These are phyloP conservation scores for Cryptococcus floricola DNA, from an alignment of 1,284 basidiomycete genomes.

Conservation along the genomic window DNA sequence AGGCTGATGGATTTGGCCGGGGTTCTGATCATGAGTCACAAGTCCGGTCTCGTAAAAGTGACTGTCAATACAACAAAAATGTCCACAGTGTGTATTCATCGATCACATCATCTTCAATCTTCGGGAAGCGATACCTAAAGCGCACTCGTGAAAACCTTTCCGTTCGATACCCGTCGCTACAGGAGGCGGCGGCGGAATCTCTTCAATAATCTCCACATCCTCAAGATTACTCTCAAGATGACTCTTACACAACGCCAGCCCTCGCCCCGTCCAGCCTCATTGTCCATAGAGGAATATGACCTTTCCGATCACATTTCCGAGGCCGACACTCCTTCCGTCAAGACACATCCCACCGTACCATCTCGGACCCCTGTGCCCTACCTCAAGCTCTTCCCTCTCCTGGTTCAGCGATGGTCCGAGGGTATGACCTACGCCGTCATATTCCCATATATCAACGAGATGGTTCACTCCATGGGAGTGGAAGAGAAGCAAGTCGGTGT, in stretches of 20 bases:
- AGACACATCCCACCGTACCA: neutral
- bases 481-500: conserved; percentile 35
- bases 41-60: neutral
- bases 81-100: no score
- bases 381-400: conserved; percentile 28
- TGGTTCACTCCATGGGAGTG: conserved; percentile 37
- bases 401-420: conserved; percentile 29
- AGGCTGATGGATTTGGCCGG: neutral
- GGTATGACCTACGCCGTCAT: conserved; percentile 38
- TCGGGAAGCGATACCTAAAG: no score
- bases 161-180: no score
- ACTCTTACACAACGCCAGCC: conserved; percentile 6
- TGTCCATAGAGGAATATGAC: neutral
- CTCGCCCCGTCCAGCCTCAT: conserved; percentile 3
- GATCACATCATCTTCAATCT: no score
- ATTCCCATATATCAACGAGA: conserved; percentile 43
- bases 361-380: conserved; percentile 26
- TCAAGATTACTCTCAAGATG: conserved; percentile 4
- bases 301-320: neutral
- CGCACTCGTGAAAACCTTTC: no score
- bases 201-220: no score
- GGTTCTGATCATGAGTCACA: neutral
- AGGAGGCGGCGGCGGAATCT: no score
- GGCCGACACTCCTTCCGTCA: neutral
- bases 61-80: no score